Evolutionary conservation across 306 rosid genomes (phyloP).

Genomic region (Vigna mungo): DNA sequence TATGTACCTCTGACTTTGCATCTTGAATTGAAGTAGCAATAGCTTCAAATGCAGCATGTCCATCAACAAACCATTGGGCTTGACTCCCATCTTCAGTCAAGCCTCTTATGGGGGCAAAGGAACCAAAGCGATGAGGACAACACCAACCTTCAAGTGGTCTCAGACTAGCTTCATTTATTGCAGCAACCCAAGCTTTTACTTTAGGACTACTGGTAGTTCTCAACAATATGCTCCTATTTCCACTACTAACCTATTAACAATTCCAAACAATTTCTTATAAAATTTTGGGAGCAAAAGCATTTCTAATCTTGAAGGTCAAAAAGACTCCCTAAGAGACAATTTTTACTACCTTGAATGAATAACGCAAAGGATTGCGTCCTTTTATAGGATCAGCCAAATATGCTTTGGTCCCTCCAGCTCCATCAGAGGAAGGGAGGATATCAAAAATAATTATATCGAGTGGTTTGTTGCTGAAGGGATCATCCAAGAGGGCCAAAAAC

Average conservation of each 20-base stretch:
- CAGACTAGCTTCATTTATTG: slow-evolving; percentile 87
- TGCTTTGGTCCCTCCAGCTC: slow-evolving; percentile 66
- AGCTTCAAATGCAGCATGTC: slow-evolving; percentile 89
- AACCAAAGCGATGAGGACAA: slow-evolving; percentile 92
- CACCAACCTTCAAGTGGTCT: slow-evolving; percentile 98
- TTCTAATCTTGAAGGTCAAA: slow-evolving; percentile 17
- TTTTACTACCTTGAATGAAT: slow-evolving; percentile 71
- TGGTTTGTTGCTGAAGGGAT: slow-evolving; percentile 81
- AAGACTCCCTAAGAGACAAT: slow-evolving; percentile 25
- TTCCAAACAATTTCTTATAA: slow-evolving; percentile 15
- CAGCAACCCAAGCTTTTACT: slow-evolving; percentile 90
- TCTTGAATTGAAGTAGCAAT: slow-evolving; percentile 89
- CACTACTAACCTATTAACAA: slow-evolving; percentile 73
- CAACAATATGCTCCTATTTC: slow-evolving; percentile 77
- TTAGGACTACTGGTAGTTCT: slow-evolving; percentile 74
- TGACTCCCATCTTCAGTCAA: slow-evolving; percentile 89
- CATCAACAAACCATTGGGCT: slow-evolving; percentile 98
- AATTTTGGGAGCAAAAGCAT: slow-evolving; percentile 27
- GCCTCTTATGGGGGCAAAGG: slow-evolving; percentile 96
- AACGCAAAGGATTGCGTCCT: slow-evolving; percentile 85
- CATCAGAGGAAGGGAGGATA: slow-evolving; percentile 82
- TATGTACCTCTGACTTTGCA: slow-evolving; percentile 91
- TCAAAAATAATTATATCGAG: slow-evolving; percentile 86
- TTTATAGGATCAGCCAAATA: slow-evolving; percentile 77
- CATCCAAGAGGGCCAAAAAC: slow-evolving; percentile 91